Percentiles rank a stretch among this genome's conserved stretches.
These are phyloP conservation scores for Termitomyces sp. DNA, from an alignment of 768 basidiomycete species.

Conservation along the genomic window DNA sequence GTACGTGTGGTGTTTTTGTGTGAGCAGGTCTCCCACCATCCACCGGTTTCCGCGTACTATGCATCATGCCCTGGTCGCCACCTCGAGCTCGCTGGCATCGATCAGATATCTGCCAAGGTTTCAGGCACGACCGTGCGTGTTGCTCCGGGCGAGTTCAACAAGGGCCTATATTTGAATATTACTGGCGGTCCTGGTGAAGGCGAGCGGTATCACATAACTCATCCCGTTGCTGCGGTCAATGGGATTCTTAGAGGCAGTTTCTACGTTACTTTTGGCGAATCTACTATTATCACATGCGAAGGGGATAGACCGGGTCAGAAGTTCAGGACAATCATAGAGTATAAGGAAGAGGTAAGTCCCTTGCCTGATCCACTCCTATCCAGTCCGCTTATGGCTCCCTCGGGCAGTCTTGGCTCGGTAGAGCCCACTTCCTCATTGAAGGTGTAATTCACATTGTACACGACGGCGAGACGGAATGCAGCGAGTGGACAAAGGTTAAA, in stretches of 20 bases:
- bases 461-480: constrained; percentile 56
- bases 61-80: constrained; percentile 72
- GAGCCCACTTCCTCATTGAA: constrained; percentile 78
- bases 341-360: constrained; percentile 86
- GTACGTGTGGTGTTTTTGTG: constrained; percentile 76
- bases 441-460: constrained; percentile 86
- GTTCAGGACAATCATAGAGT: constrained; percentile 84
- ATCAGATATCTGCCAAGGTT: constrained; percentile 92
- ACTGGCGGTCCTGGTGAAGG: constrained; percentile 71
- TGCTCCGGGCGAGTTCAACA: constrained; percentile 77
- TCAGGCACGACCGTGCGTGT: constrained; percentile 86
- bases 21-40: constrained; percentile 96
- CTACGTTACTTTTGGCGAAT: constrained; percentile 84
- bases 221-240: constrained; percentile 87
- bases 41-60: constrained; percentile 86
- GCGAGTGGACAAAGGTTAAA: constrained; percentile 82
- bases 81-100: constrained; percentile 73
- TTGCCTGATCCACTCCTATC: background rate
- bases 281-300: constrained; percentile 76
- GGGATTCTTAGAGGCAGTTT: constrained; percentile 89
- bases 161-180: constrained; percentile 83
- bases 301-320: constrained; percentile 59
- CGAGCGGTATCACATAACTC: constrained; percentile 84
- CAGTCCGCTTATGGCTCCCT: background rate
- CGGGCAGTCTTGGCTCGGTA: constrained; percentile 81